Evolutionary conservation across 805 yeast genomes (phyloP), one percentile per base, ranked within the genome.

Genomic region (Yarrowia yakushimensis): DNA sequence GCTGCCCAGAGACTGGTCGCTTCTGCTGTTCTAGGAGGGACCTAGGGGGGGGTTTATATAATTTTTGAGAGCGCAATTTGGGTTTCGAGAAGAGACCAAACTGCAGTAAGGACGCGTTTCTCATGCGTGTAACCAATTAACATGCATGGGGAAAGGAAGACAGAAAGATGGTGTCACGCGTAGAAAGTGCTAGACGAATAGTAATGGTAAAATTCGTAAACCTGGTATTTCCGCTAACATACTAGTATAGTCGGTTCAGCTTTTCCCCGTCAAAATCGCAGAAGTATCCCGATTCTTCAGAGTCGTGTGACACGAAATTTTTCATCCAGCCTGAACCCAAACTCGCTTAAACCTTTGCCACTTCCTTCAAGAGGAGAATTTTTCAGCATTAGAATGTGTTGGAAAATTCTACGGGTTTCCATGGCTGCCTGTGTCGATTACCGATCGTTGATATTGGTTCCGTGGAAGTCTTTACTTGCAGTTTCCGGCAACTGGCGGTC

Each of bases 1-100:
- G 52, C 52, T 45, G 52, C 52, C 17, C 52, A 45, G 52, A 45
- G 34, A 28, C 52, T 28, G 52, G 34, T 30, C 36, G 52, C 52
- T 45, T 43, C 52, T 45, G 52, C 36, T 45, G 27, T 45, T 28
- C 36, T 17, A 45, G 18, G 15, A 7, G 36, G 36, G 36, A 18
- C 8, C 18, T 20, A 45, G 52, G 23, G 52, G n/a, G 36, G 52
- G 36, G 52, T 45, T 45, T 45, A 45, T 45, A 45, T 45, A 45
- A 18, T 45, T 18, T 45, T 30, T 8, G 3, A 13, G 36, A 20
- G 20, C 12, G 4, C 18, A 1, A 12, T 28, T 45, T 28, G 52
- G 10, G 52, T 45, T 45, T 45, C 52, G 52, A 45, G 52, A 15
- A 45, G 23, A 8, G 10, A 9, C 20, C 11, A 8, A 23, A 36